These are phyloP conservation scores for Byssochlamys sp. DNA, from an alignment of 2,329 filamentous ascomycete species.

Conservation along the genomic window DNA sequence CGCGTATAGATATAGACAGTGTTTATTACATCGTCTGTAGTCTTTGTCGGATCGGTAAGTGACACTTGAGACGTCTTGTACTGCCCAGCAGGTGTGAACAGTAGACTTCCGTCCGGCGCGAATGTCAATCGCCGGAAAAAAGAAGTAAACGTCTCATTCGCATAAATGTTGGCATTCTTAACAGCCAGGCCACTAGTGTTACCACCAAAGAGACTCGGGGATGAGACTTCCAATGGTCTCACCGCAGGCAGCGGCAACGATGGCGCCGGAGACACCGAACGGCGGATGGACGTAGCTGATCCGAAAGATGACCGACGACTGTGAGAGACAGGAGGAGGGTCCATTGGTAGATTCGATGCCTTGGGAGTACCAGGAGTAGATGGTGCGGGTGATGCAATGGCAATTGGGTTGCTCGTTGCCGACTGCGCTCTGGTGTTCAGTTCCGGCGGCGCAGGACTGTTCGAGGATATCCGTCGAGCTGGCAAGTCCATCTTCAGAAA, in stretches of 20 bases:
- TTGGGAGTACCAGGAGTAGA: slow-evolving; percentile 91
- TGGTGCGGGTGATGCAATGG: slow-evolving; percentile 70
- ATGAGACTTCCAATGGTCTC: slow-evolving; percentile 84
- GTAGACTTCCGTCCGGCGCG: slow-evolving; percentile 83
- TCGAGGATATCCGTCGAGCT: slow-evolving; percentile 76
- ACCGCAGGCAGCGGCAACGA: slow-evolving; percentile 90
- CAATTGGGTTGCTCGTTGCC: slow-evolving; percentile 31
- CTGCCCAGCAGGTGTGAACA: slow-evolving; percentile 90
- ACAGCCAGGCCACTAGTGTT: slow-evolving; percentile 47
- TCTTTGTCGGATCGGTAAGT: slow-evolving; percentile 58
- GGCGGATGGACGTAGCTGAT: slow-evolving; percentile 63
- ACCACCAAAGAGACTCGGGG: slow-evolving; percentile 52
- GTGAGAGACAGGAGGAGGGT: slow-evolving; percentile 83
- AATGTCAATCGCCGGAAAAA: slow-evolving; percentile 93
- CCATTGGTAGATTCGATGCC: slow-evolving; percentile 84
- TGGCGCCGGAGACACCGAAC: slow-evolving; percentile 85
- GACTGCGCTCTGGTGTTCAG: slow-evolving; percentile 36
- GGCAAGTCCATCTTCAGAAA: slow-evolving; percentile 91
- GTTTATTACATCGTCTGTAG: slow-evolving; percentile 78
- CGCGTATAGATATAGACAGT: slow-evolving; percentile 97
- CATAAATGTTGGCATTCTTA: slow-evolving; percentile 82
- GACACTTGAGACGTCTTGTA: slow-evolving; percentile 71
- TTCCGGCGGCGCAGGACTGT: slow-evolving; percentile 84
- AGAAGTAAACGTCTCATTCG: slow-evolving; percentile 90
- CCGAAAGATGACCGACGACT: slow-evolving; percentile 90